Percentiles rank a stretch among this genome's conserved stretches.
phyloP scores from a whole-genome alignment of 805 yeast genomes.

The Cyberlindnera nakhonratchasimensis region DNA sequence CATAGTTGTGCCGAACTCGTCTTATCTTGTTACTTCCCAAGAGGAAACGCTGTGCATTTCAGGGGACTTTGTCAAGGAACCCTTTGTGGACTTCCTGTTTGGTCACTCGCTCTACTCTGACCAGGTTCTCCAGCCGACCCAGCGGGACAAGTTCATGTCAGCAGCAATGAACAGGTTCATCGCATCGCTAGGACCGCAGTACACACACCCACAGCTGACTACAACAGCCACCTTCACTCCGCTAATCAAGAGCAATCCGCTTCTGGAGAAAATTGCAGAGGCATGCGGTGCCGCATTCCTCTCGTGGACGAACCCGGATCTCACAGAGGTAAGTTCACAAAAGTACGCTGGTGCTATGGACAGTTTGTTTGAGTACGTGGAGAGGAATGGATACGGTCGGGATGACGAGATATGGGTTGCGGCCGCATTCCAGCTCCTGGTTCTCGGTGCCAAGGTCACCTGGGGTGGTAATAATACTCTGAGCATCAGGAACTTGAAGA shows the following conservation, averaged over 20 bases:
- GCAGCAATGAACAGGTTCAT: constrained; percentile 41
- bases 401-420: constrained; percentile 36
- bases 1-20: not conserved
- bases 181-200: constrained; percentile 39
- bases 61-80: too few species aligned
- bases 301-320: constrained; percentile 31
- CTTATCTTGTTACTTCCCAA: too few species aligned
- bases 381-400: not conserved
- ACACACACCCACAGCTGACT: constrained; percentile 38
- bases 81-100: not conserved
- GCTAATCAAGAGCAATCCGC: constrained; percentile 28
- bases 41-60: not conserved
- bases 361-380: constrained; percentile 9
- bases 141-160: constrained; percentile 10
- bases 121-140: constrained; percentile 1
- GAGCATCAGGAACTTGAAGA: constrained; percentile 29
- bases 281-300: constrained; percentile 42
- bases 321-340: constrained; percentile 25
- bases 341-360: constrained; percentile 28
- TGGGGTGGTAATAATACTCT: constrained; percentile 19
- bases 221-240: constrained; percentile 41
- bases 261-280: constrained; percentile 33
- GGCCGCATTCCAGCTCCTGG: constrained; percentile 37
- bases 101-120: not conserved
- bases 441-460: constrained; percentile 36